Base-by-base conservation (phyloP, 1,284 basidiomycete species). In the Cutaneotrichosporon cyanovorans region DNA sequence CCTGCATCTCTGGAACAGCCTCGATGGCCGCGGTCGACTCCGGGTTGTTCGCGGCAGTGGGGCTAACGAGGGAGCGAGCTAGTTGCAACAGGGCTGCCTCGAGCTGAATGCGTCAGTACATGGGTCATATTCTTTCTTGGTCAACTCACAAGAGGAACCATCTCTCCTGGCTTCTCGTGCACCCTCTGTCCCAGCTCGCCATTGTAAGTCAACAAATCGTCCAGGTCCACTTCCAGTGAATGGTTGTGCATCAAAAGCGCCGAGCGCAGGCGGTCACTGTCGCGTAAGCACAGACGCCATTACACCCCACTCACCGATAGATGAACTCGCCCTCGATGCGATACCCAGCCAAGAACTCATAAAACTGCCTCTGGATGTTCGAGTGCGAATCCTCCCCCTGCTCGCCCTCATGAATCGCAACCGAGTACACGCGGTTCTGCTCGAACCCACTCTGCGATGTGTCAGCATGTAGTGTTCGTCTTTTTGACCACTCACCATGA, bases 121-220 rank as follows among this genome's bases (percentile, higher is more conserved):
- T 25, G 31, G 25, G n/a, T n/a, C n/a, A n/a, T n/a, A n/a, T n/a
- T n/a, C n/a, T n/a, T n/a, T n/a, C n/a, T 7, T 23, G 19, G 6
- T 10, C 25, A 4, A 68, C 75, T 53, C 51, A 95, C 92, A 58
- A 95, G 70, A 19, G 91, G 89, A 34, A 98, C 74, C 50, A 93
- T 80, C 56, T 97, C 95, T 18, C 84, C 82, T 2, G 95, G 95
- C 57, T 78, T 77, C 58, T 92, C 87, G 62, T 95, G 87, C 45
- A 97, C 82, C 21, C 81, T 80, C 66, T 93, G 88, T 1, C 90
- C 90, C 16, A 99, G 77, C 63, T 93, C 87, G 60, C 95, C 89
- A 63, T 92, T 91, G 77, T 85, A 98, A 19, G 93, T 77, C 55
- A 84, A 81, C 37, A 99, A 73, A 72, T 98, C 90, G 40, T 84